Base-by-base conservation (phyloP, 768 basidiomycete species). In the Galerina marginata region DNA sequence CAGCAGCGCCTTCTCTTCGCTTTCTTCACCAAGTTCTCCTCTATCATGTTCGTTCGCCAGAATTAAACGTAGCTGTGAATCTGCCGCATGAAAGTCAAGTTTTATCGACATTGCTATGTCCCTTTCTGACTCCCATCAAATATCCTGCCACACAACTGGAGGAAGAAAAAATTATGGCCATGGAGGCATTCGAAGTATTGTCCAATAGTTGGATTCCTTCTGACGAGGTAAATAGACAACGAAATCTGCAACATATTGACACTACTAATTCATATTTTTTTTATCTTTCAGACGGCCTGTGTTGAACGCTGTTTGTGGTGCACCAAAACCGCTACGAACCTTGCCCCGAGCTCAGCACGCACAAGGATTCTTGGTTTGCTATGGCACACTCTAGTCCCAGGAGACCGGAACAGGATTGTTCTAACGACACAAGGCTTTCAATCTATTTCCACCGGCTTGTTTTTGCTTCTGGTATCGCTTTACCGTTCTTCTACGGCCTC, bases 291-390 rank as follows among this genome's bases (percentile, higher is more conserved):
- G 77, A 68, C 81, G 63, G 76, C 72, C 20, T 82, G 81, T 54
- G 75, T 88, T 9, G 85, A 86, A 59, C 84, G 90, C 25, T 85
- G 81, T 64, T 62, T 88, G 33, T 93, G 91, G 91, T 91, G 89
- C 67, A 85, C 86, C 64, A 84, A 82, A 63, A 88, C 88, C 9
- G 85, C 85, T 1, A 71, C 78, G 6, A 76, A 78, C 16, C 74
- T 76, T 42, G 62, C 74, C 6, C 76, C 81, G 7, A 58, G 59
- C 45, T 64, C 65, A 15, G 72, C 81, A 52, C 80, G 86, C 14
- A 76, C 79, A 9, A 80, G 85, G 20, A 75, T 89, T 25, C 65
- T 91, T 14, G 77, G 76, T 9, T 72, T 75, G 10, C 75, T 92
- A 3, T 80, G 81, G 62, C 69, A 78, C 65, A 66, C 83, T 67